Conservation (phyloP, 768 basidiomycete species). For the Xerocomellus intermedius region DNA sequence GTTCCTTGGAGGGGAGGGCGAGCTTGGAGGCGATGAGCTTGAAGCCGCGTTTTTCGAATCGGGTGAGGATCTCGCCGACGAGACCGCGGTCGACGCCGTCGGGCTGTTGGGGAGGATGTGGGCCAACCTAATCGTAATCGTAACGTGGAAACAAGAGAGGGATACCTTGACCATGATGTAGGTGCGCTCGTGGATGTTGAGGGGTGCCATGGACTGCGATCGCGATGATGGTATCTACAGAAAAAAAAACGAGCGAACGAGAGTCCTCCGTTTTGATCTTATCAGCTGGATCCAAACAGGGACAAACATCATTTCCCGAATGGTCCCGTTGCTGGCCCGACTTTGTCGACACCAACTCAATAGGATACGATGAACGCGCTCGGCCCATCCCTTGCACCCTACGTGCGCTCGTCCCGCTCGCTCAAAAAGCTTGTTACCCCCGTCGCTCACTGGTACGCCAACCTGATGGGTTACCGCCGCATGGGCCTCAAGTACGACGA, state of each 20-base stretch:
- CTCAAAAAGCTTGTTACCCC: constrained; percentile 72
- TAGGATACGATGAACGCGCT: constrained; percentile 46
- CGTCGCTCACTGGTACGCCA: constrained; percentile 78
- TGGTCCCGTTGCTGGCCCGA: background rate
- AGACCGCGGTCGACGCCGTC: constrained; percentile 98
- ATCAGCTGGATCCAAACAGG: constrained; percentile 38
- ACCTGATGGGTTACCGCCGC: constrained; percentile 78
- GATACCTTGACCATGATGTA: constrained; percentile 99
- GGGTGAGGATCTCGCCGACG: constrained; percentile 90
- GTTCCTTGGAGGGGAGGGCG: constrained; percentile 71
- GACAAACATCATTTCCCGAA: constrained; percentile 39
- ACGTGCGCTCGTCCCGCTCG: constrained; percentile 65
- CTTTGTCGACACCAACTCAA: background rate
- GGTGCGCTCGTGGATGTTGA: constrained; percentile 69
- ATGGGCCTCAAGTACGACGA: constrained; percentile 94
- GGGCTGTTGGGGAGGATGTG: constrained; percentile 53
- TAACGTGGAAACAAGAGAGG: background rate
- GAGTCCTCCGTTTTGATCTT: constrained; percentile 23
- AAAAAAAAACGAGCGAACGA: background rate
- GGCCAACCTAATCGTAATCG: too few relatives aligned
- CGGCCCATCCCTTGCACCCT: constrained; percentile 73
- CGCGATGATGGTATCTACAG: constrained; percentile 31
- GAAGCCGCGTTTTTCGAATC: constrained; percentile 98
- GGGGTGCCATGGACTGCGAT: constrained; percentile 43
- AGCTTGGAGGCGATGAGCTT: constrained; percentile 96